Percentiles rank a stretch among this genome's conserved stretches.
Evolutionary conservation across 345 rosid species (phyloP).

Genomic region (Gossypium ekmanianum): DNA sequence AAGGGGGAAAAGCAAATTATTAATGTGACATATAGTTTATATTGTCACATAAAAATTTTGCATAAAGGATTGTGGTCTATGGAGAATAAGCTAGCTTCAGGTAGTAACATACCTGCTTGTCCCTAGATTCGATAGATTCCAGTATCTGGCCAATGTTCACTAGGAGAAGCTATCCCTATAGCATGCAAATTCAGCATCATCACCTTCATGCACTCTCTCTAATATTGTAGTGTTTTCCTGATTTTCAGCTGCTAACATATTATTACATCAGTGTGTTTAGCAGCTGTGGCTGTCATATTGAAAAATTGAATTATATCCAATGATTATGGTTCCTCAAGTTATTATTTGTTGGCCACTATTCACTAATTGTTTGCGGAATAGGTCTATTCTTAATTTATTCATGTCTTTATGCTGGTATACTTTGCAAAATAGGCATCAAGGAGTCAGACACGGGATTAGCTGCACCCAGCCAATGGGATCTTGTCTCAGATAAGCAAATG

Average conservation of each 20-base stretch:
- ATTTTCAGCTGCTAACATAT: background rate
- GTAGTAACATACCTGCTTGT: background rate
- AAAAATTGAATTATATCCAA: background rate
- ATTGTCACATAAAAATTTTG: background rate
- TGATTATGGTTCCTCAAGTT: background rate
- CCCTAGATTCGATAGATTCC: background rate
- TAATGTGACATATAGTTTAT: background rate
- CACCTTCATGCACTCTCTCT: background rate
- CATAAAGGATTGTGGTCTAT: background rate
- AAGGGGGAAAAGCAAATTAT: background rate
- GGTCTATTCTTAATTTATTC: background rate
- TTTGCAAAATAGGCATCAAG: slow-evolving; percentile 20
- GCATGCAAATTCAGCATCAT: background rate
- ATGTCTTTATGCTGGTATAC: background rate
- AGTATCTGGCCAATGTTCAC: background rate
- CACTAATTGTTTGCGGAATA: background rate
- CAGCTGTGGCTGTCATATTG: background rate
- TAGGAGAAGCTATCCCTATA: background rate
- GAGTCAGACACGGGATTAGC: slow-evolving; percentile 98
- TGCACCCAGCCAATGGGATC: slow-evolving; percentile 99
- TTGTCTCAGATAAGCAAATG: slow-evolving; percentile 97
- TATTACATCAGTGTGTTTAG: background rate
- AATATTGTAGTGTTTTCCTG: background rate
- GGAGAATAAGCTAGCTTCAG: background rate
- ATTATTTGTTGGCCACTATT: background rate